Conservation (phyloP, 1,139 yeast species). For the Arxiozyma heterogenica region DNA sequence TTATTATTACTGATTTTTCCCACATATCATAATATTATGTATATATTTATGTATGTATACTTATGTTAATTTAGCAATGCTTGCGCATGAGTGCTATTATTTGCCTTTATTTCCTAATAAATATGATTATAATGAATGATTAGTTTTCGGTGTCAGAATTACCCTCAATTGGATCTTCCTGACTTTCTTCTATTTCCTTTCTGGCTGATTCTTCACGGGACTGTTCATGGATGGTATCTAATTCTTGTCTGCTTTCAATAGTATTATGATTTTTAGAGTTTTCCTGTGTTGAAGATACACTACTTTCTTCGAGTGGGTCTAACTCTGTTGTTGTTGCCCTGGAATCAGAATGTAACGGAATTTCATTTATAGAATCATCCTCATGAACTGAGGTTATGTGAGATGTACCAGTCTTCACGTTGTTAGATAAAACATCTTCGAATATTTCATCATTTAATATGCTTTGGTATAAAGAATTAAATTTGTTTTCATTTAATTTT, state of each 20-base stretch:
- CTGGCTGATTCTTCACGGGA: conserved; percentile 6
- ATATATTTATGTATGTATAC: neutral
- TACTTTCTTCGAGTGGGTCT: conserved; percentile 7
- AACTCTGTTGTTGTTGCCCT: conserved; percentile 1
- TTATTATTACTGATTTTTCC: neutral
- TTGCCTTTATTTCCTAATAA: too few relatives aligned
- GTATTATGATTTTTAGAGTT: conserved; percentile 1
- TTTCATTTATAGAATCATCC: neutral
- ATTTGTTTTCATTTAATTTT: conserved; percentile 37
- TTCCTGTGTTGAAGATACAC: conserved; percentile 1
- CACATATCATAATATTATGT: too few relatives aligned
- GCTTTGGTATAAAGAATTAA: conserved; percentile 36
- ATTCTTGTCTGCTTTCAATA: conserved; percentile 3
- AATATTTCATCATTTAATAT: conserved; percentile 28
- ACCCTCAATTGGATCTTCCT: neutral
- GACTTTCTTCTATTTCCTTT: neutral
- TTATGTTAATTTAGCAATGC: neutral
- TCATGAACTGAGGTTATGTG: neutral
- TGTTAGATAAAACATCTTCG: conserved; percentile 2
- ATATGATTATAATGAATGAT: neutral
- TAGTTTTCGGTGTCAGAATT: neutral
- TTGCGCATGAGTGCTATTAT: neutral
- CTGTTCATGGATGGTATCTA: conserved; percentile 14
- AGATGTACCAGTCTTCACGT: neutral
- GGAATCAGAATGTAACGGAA: conserved; percentile 1